Conservation (phyloP, 31 red algal genomes). For the Odonthalia washingtoniensis region DNA sequence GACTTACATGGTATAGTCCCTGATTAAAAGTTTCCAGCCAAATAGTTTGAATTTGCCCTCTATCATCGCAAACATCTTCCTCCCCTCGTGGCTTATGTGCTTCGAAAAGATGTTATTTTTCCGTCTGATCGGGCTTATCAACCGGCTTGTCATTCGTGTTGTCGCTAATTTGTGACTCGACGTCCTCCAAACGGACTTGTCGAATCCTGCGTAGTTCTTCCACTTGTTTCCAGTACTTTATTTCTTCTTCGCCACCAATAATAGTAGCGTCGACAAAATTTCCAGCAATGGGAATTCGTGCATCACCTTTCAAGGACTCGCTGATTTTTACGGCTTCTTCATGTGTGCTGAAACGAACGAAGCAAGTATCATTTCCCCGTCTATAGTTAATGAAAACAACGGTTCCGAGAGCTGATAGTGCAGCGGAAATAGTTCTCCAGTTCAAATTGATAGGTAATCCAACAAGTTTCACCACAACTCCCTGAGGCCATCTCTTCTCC, state of each 20-base stretch:
- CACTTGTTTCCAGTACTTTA: slow-evolving; percentile 60
- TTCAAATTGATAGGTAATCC: slow-evolving; percentile 22
- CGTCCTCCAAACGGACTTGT: no score
- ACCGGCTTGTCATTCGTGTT: no score
- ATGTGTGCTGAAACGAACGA: slow-evolving; percentile 36
- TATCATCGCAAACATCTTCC: no score
- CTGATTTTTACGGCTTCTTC: slow-evolving; percentile 34
- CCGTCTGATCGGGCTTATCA: no score
- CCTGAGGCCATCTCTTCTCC: slow-evolving; percentile 20
- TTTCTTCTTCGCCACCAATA: slow-evolving; percentile 66
- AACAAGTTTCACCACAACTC: slow-evolving; percentile 62
- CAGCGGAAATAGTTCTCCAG: slow-evolving; percentile 43
- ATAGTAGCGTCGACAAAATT: slow-evolving; percentile 34
- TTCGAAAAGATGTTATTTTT: no score
- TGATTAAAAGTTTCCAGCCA: no score
- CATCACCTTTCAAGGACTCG: slow-evolving; percentile 13
- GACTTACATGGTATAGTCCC: no score
- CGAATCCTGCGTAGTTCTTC: no score
- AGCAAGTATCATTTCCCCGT: background rate
- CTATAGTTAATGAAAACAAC: slow-evolving; percentile 49
- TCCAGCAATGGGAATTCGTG: slow-evolving; percentile 26
- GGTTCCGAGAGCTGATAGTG: slow-evolving; percentile 20
- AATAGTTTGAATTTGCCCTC: no score
- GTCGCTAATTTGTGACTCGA: no score
- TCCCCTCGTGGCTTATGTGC: no score